Percentiles rank a stretch among this genome's conserved stretches.
phyloP scores from a whole-genome alignment of 495 filamentous ascomycete species.

The Penicillium psychrofluorescens region DNA sequence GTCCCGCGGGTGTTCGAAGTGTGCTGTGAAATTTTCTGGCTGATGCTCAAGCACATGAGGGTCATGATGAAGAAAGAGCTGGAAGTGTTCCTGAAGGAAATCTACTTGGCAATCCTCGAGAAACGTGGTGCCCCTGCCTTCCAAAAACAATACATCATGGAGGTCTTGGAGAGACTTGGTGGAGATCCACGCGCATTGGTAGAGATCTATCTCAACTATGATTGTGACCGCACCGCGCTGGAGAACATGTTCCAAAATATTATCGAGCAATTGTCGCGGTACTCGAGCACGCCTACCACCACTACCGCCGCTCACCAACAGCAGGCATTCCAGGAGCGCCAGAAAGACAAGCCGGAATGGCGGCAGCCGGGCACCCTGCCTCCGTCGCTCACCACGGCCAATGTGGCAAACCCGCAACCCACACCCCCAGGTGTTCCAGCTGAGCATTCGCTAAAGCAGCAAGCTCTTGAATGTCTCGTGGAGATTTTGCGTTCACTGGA shows the following conservation, averaged over 20 bases:
- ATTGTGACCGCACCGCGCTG: slow-evolving; percentile 84
- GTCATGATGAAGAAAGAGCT: slow-evolving; percentile 98
- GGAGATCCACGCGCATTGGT: slow-evolving; percentile 84
- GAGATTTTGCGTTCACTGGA: slow-evolving; percentile 83
- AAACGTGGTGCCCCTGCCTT: slow-evolving; percentile 76
- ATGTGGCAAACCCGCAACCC: slow-evolving; percentile 44
- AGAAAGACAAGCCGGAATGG: slow-evolving; percentile 62
- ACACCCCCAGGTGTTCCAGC: slow-evolving; percentile 59
- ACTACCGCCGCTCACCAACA: slow-evolving; percentile 75
- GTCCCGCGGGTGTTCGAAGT: slow-evolving; percentile 90
- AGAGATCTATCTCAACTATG: slow-evolving; percentile 97
- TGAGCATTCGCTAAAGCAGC: slow-evolving; percentile 82
- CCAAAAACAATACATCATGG: slow-evolving; percentile 89
- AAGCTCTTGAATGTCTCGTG: slow-evolving; percentile 81
- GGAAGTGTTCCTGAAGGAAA: slow-evolving; percentile 95
- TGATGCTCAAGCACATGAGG: slow-evolving; percentile 90
- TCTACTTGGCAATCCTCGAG: slow-evolving; percentile 90
- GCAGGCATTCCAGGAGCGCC: slow-evolving; percentile 65
- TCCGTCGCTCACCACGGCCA: slow-evolving; percentile 73
- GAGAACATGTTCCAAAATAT: slow-evolving; percentile 95
- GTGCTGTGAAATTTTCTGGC: slow-evolving; percentile 94
- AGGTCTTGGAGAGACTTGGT: slow-evolving; percentile 73
- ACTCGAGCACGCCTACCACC: slow-evolving; percentile 65
- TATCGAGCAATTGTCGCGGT: slow-evolving; percentile 85
- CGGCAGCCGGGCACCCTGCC: slow-evolving; percentile 76